Conservation (phyloP, 83 land plant genomes). For the Larix sibirica region DNA sequence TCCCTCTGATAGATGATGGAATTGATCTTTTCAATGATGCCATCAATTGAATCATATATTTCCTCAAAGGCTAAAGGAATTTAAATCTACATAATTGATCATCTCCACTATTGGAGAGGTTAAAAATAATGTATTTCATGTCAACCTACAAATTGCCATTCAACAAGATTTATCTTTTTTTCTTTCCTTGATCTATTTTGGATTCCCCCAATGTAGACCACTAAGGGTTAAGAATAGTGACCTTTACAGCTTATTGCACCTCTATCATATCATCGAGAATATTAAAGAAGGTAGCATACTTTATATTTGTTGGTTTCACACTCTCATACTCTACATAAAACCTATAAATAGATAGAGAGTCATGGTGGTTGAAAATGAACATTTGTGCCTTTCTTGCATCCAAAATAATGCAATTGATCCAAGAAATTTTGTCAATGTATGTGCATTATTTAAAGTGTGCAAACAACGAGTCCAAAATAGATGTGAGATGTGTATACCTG, state of each 20-base stretch:
- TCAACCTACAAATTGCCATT: neutral
- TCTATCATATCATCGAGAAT: neutral
- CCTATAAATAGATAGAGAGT: neutral
- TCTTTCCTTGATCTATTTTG: neutral
- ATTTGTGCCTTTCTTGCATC: neutral
- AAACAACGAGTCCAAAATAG: neutral
- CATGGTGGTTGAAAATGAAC: neutral
- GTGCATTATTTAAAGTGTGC: neutral
- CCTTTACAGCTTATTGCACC: neutral
- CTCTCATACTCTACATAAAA: neutral
- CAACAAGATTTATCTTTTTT: neutral
- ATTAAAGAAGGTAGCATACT: neutral
- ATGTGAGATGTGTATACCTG: neutral
- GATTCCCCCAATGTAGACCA: neutral
- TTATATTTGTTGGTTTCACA: neutral
- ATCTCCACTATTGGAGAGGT: too few relatives aligned
- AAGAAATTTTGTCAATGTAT: neutral
- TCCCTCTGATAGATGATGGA: neutral
- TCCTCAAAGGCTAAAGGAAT: neutral
- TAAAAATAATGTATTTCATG: neutral
- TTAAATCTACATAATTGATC: too few relatives aligned
- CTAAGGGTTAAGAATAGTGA: neutral
- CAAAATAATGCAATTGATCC: neutral
- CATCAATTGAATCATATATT: neutral
- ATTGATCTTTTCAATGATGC: neutral